Evolutionary conservation across 1,284 basidiomycete genomes (phyloP), one percentile per base, ranked within the genome.

Genomic region (Rhizoctonia solani): DNA sequence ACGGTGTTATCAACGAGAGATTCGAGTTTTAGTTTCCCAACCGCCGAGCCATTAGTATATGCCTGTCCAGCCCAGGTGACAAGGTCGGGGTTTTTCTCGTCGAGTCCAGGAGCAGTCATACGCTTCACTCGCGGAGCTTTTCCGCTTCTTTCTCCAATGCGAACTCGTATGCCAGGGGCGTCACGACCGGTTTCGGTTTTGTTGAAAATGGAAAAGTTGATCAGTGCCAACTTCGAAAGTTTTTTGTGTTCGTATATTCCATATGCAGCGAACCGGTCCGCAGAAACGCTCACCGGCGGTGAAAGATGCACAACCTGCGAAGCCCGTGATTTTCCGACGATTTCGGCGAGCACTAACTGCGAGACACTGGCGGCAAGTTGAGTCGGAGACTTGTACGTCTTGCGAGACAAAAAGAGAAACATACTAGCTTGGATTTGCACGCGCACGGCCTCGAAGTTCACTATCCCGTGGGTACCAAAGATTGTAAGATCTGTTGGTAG

Each of bases 281-380:
- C 29, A 4, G 55, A 58, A 19, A 54, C 44, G 37, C 54, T 53
- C 8, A 65, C 53, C 13, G 59, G 37, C 6, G 66, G 41, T 21
- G 19, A 23, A 32, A 54, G 16, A 16, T 49, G 34, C 19, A 50
- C 41, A 9, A 63, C 47, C 27, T 66, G 66, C 21, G 54, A 56
- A 41, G 54, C 34, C 3, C 25, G 39, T 16, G 66, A 23, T 2
- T 65, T 46, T 13, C 55, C 47, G 41, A 71, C 46, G 16, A 61
- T 66, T 42, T 71, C 70, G 25, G 68, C 68, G n/a, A 71, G 44
- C 19, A 69, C 50, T 4, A 71, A 66, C 23, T 68, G 68, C 3
- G 65, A 67, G n/a, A 65, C 59, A 42, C 50, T 58, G 25, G 13
- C 27, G 9, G 19, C 9, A 14, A 3, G 39, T 16, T 46, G n/a